Evolutionary conservation across 2,329 filamentous ascomycete species (phyloP).

Genomic region (Pseudocercospora crystallina): DNA sequence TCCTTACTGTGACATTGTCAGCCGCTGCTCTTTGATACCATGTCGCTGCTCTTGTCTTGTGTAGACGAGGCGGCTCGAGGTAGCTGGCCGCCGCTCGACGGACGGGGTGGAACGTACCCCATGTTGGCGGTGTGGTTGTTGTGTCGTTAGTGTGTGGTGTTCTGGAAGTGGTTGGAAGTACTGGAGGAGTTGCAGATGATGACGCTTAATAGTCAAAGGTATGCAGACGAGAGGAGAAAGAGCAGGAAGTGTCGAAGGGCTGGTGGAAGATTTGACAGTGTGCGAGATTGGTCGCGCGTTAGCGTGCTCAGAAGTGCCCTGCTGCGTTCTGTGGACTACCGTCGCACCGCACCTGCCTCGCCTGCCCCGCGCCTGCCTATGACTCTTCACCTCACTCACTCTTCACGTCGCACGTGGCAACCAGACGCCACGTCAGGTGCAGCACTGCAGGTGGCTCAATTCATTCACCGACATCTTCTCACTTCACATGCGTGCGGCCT

Average conservation of each 20-base stretch:
- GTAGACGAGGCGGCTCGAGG: background rate
- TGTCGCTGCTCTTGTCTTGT: conserved; percentile 23
- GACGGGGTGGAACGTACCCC: conserved; percentile 53
- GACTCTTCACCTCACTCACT: no score
- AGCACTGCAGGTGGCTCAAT: no score
- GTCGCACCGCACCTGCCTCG: no score
- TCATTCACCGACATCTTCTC: no score
- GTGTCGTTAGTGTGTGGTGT: conserved; percentile 17
- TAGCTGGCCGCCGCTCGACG: conserved; percentile 12
- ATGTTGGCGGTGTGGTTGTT: conserved; percentile 52
- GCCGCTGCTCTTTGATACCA: conserved; percentile 29
- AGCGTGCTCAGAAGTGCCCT: no score
- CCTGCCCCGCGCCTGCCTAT: no score
- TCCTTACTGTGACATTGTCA: conserved; percentile 70
- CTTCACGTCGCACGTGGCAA: no score
- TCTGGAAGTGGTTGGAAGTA: conserved; percentile 24
- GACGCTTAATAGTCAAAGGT: conserved; percentile 30
- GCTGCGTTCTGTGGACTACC: no score
- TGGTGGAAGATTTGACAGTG: conserved; percentile 20
- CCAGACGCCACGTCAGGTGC: no score
- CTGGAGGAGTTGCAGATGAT: conserved; percentile 21
- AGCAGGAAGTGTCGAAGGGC: no score
- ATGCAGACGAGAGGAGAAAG: conserved; percentile 20
- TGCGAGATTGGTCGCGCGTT: conserved; percentile 10
- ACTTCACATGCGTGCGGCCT: no score